Conservation (phyloP, 1,284 basidiomycete species). For the Sanghuangporus baumii region DNA sequence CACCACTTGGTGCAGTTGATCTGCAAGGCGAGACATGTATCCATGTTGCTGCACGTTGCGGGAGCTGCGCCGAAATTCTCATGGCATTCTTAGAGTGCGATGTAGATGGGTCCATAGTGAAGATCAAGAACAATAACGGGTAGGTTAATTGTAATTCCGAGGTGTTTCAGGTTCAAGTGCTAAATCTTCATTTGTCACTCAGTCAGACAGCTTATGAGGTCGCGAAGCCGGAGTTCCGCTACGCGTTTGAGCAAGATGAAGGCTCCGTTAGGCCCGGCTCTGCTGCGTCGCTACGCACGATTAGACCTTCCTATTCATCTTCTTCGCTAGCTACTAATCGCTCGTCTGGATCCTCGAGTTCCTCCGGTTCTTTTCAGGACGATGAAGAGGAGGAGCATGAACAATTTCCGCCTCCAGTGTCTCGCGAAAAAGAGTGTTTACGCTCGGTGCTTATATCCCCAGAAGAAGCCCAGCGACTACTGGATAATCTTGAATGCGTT, state of each 20-base stretch:
- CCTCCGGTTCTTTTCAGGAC: neutral
- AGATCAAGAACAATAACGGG: constrained; percentile 64
- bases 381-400: neutral
- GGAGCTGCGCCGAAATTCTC: constrained; percentile 61
- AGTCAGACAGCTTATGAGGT: constrained; percentile 67
- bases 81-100: constrained; percentile 61
- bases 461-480: neutral
- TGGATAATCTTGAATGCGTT: constrained; percentile 4
- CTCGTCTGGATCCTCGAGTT: constrained; percentile 38
- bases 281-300: constrained; percentile 49
- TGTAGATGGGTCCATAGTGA: constrained; percentile 43
- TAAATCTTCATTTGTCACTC: neutral
- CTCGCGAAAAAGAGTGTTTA: constrained; percentile 1
- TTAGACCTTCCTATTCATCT: constrained; percentile 41
- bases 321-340: constrained; percentile 33
- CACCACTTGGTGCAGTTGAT: constrained; percentile 64
- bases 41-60: constrained; percentile 90
- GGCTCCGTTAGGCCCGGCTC: constrained; percentile 44
- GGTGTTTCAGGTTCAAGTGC: neutral
- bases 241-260: constrained; percentile 47
- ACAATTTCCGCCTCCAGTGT: constrained; percentile 3
- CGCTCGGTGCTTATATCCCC: neutral
- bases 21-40: constrained; percentile 87
- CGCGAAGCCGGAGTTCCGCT: constrained; percentile 54
- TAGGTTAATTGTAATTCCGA: constrained; percentile 30